These are phyloP conservation scores for Hypomontagnella submonticulosa DNA, from an alignment of 495 filamentous ascomycete genomes.

Conservation along the genomic window DNA sequence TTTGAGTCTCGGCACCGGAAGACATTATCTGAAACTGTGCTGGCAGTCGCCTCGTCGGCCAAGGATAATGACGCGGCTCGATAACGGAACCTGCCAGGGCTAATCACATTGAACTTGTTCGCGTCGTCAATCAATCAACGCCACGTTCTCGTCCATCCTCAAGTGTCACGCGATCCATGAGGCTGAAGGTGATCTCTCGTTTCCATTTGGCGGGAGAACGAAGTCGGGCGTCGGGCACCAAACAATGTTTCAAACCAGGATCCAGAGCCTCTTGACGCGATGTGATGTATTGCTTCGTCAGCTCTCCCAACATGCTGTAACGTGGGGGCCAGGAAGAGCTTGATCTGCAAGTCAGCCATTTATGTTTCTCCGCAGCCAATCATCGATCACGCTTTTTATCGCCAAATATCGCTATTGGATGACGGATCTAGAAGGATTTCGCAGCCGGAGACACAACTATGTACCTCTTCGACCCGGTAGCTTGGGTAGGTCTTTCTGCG, in stretches of 20 bases:
- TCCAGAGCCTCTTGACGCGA: background rate
- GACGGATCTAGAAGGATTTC: background rate
- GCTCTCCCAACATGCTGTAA: slow-evolving; percentile 20
- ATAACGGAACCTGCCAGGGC: background rate
- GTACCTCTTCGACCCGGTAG: slow-evolving; percentile 11
- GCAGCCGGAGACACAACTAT: slow-evolving; percentile 6
- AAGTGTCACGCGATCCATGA: too few relatives aligned
- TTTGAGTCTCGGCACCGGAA: slow-evolving; percentile 1
- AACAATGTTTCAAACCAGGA: background rate
- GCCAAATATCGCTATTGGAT: slow-evolving; percentile 21
- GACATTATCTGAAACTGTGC: slow-evolving; percentile 16
- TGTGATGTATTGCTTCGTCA: slow-evolving; percentile 16
- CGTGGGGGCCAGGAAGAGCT: slow-evolving; percentile 31
- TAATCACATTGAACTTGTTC: background rate
- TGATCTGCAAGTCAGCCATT: slow-evolving; percentile 11
- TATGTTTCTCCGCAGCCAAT: slow-evolving; percentile 22
- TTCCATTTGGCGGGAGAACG: too few relatives aligned
- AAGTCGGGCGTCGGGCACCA: too few relatives aligned
- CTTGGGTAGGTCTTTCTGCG: slow-evolving; percentile 1
- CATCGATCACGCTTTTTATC: background rate
- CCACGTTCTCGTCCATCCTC: background rate
- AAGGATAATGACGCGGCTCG: slow-evolving; percentile 6
- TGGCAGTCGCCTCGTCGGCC: slow-evolving; percentile 8
- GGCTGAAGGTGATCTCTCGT: too few relatives aligned
- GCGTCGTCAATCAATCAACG: slow-evolving; percentile 1